These are phyloP conservation scores for Arabidopsis hybrid DNA, from an alignment of 441 rosid species.

Conservation along the genomic window DNA sequence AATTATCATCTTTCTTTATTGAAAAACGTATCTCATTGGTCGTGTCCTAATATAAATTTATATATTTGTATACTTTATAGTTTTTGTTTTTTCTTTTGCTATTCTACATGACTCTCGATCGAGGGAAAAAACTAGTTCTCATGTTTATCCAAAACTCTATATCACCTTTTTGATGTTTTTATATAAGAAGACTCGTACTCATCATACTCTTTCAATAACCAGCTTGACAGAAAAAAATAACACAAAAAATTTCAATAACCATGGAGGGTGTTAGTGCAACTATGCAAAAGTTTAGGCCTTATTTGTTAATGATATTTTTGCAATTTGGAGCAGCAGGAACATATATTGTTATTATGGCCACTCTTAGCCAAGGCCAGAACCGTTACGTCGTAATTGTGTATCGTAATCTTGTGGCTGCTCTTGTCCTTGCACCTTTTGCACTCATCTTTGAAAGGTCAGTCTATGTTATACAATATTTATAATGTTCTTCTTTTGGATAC, in stretches of 20 bases:
- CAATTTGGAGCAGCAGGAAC: conserved; percentile 76
- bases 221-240: neutral
- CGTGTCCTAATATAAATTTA: conserved; percentile 11
- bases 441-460: conserved; percentile 70
- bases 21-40: conserved; percentile 24
- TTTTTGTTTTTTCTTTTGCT: conserved; percentile 21
- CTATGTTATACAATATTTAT: neutral
- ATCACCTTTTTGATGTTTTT: conserved; percentile 32
- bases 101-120: conserved; percentile 40
- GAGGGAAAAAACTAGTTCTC: conserved; percentile 13
- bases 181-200: conserved; percentile 41
- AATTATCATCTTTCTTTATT: conserved; percentile 19
- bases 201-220: neutral
- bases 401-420: conserved; percentile 68
- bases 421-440: conserved; percentile 79
- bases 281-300: conserved; percentile 52
- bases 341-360: conserved; percentile 61
- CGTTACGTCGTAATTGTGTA: conserved; percentile 68
- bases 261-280: conserved; percentile 35
- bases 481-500: neutral
- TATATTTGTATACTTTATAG: conserved; percentile 19
- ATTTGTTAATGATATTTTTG: conserved; percentile 66
- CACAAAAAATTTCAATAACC: neutral
- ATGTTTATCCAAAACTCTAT: conserved; percentile 42
- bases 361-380: conserved; percentile 75